A percentile compares a stretch with the other conserved stretches of the same genome.
Conservation (phyloP, 2,329 filamentous ascomycete genomes). For the Aspergillus terreus region DNA sequence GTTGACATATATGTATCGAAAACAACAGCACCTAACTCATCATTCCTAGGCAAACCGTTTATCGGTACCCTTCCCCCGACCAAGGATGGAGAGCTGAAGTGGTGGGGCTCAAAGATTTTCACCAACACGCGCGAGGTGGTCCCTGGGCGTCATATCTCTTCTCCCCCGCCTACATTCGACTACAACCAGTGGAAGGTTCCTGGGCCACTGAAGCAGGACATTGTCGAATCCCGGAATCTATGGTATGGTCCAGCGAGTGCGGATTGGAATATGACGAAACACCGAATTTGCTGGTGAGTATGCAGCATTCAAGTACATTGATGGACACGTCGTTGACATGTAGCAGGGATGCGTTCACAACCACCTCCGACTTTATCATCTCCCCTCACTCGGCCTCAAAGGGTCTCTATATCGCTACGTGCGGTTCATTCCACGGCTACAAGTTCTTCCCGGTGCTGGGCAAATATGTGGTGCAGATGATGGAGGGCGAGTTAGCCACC, state of each 20-base stretch:
- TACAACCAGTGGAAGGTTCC: constrained; percentile 64
- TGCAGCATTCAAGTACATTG: not conserved
- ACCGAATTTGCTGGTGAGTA: constrained; percentile 64
- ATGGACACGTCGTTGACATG: constrained; percentile 1
- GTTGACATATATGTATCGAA: not conserved
- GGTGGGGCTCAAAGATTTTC: constrained; percentile 61
- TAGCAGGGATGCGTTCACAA: constrained; percentile 62
- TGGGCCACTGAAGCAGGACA: constrained; percentile 54
- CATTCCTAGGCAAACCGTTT: constrained; percentile 46
- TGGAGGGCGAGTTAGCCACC: constrained; percentile 21
- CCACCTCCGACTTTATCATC: constrained; percentile 52
- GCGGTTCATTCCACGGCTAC: constrained; percentile 27
- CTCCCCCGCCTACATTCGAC: constrained; percentile 51
- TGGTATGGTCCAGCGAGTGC: constrained; percentile 58
- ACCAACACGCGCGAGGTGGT: constrained; percentile 52
- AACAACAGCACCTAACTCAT: constrained; percentile 11
- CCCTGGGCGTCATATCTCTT: constrained; percentile 54
- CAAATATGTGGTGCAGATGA: constrained; percentile 26
- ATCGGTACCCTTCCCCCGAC: constrained; percentile 58
- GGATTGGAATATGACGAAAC: constrained; percentile 57
- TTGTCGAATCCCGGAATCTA: constrained; percentile 53
- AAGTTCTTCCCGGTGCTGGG: constrained; percentile 30
- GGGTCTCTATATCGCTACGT: constrained; percentile 41
- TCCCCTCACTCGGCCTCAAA: constrained; percentile 41
- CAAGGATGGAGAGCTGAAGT: constrained; percentile 47